Evolutionary conservation across 768 basidiomycete species (phyloP).

Genomic region (Termitomyces sp.): DNA sequence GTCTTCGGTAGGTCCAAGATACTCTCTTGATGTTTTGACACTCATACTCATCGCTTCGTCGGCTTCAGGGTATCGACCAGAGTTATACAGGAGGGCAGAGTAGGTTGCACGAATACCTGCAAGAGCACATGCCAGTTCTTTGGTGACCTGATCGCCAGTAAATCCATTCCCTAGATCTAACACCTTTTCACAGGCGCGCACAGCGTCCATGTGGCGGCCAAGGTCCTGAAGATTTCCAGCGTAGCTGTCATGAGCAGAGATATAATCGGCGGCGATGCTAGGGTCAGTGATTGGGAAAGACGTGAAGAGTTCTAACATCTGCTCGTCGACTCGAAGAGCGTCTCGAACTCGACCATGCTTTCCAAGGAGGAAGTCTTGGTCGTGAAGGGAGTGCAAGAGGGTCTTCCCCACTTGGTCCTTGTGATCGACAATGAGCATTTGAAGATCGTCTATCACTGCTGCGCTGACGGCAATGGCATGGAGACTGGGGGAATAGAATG

Average conservation of each 20-base stretch:
- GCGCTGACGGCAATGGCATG: constrained; percentile 2
- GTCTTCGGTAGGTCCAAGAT: background rate
- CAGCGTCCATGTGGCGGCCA: constrained; percentile 4
- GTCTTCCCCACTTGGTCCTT: constrained; percentile 1
- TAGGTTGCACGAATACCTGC: background rate
- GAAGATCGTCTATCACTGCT: constrained; percentile 1
- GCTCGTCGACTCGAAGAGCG: background rate
- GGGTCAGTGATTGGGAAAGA: background rate
- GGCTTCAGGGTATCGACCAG: constrained; percentile 7
- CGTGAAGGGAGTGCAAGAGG: background rate
- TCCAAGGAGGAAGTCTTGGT: constrained; percentile 5
- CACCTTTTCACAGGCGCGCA: constrained; percentile 1
- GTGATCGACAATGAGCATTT: background rate
- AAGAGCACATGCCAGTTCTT: constrained; percentile 4
- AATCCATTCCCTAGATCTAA: constrained; percentile 1
- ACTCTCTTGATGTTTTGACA: background rate
- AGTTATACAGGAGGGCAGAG: background rate
- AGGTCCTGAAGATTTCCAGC: constrained; percentile 1
- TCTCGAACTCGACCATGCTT: constrained; percentile 10
- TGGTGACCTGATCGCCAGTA: background rate
- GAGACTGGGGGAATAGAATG: background rate
- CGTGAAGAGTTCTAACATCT: background rate
- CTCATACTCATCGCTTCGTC: background rate
- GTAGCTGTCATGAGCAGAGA: background rate
- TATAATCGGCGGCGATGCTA: background rate